Conservation (phyloP, 306 rosid genomes). For the Potentilla sterilis region DNA sequence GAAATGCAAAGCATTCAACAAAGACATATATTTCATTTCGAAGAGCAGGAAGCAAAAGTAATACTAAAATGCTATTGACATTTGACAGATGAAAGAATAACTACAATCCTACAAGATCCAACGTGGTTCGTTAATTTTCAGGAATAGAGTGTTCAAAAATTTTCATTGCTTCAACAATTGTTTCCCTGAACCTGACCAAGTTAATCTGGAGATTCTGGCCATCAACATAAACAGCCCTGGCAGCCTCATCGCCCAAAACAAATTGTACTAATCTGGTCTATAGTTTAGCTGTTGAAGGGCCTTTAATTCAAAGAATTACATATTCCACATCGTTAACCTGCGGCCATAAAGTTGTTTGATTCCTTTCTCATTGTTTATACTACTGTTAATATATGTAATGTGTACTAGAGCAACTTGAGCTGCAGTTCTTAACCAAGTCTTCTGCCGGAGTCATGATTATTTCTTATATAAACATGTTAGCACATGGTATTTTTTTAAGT, state of each 20-base stretch:
- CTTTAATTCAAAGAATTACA: no score
- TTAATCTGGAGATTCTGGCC: conserved; percentile 29
- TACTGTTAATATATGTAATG: neutral
- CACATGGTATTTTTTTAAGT: neutral
- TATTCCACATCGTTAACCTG: no score
- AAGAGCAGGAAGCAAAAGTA: neutral
- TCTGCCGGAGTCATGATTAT: neutral
- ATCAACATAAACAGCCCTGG: conserved; percentile 31
- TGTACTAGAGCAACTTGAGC: neutral
- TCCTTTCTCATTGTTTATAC: no score
- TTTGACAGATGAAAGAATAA: no score
- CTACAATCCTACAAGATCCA: no score
- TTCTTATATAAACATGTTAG: neutral
- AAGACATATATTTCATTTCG: neutral
- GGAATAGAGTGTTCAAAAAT: conserved; percentile 11
- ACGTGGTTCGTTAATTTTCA: conserved; percentile 3
- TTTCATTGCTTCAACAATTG: conserved; percentile 18
- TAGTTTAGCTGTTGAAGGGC: no score
- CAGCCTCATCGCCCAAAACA: conserved; percentile 25
- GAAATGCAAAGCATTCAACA: no score
- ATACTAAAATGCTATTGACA: no score
- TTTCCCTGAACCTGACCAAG: conserved; percentile 30
- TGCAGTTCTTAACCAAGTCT: neutral
- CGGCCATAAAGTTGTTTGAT: no score
- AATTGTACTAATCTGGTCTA: neutral